Evolutionary conservation across 1,139 yeast genomes (phyloP).

Genomic region (Lodderomyces elongisporus): DNA sequence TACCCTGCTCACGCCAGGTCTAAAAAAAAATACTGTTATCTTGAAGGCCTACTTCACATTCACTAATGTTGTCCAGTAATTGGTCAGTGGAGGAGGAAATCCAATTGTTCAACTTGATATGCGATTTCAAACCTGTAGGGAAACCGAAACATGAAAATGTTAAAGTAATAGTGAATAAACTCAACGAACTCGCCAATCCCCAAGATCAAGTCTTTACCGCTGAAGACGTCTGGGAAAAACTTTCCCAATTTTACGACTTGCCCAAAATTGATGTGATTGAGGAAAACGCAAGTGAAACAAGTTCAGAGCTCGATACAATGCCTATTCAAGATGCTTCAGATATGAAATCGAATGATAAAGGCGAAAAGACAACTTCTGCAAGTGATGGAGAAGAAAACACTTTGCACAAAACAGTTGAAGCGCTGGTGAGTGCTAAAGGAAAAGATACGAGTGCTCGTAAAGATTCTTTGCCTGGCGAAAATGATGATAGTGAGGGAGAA

Average conservation of each 20-base stretch:
- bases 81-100: slow-evolving; percentile 69
- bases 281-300: slow-evolving; percentile 13
- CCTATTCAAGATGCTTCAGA: neutral
- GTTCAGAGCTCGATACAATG: neutral
- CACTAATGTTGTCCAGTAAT: too few species aligned
- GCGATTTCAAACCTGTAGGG: slow-evolving; percentile 68
- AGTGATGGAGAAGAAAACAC: slow-evolving; percentile 4
- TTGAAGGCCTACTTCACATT: too few species aligned
- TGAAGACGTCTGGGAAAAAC: slow-evolving; percentile 55
- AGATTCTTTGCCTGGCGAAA: slow-evolving; percentile 17
- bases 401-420: too few species aligned
- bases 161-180: slow-evolving; percentile 46
- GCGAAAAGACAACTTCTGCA: slow-evolving; percentile 5
- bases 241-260: slow-evolving; percentile 50
- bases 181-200: slow-evolving; percentile 33
- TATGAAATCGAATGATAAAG: slow-evolving; percentile 1
- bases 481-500: slow-evolving; percentile 8
- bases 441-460: too few species aligned
- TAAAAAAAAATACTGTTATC: too few species aligned
- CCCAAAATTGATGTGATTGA: slow-evolving; percentile 52
- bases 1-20: too few species aligned
- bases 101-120: slow-evolving; percentile 56
- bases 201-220: slow-evolving; percentile 27
- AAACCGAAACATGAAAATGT: slow-evolving; percentile 55
- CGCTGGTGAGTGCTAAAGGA: slow-evolving; percentile 17